Base-by-base conservation (phyloP, 352 stramenopile species). In the Phytophthora vignae region DNA sequence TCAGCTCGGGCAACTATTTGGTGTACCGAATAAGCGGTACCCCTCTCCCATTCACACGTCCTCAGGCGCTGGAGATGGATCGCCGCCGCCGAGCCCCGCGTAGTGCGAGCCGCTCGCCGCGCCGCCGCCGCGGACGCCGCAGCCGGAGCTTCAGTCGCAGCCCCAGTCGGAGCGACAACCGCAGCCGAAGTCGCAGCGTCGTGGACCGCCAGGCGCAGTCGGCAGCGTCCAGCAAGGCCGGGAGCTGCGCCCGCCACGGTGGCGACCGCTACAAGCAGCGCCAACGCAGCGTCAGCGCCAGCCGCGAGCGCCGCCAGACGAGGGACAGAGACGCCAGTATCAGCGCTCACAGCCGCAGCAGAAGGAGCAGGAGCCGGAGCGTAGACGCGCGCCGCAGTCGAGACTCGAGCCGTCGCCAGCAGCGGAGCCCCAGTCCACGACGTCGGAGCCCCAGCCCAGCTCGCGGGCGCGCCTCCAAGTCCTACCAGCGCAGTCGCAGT, bases 21-120 rank as follows among this genome's bases (percentile, higher is more conserved):
- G 4, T 58, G 54, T 65, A 61, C 60, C 53, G 38, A 8, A 49
- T 14, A 56, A 1, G 11, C 31, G 54, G 64, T 60, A 62, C 63
- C 33, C 38, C 31, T 21, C 49, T 38, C 33, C n/a, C 17, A 27
- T 57, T 29, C 46, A 38, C 7, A 19, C 38, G 27, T 50, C n/a
- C 4, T 6, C n/a, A 25, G 22, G 22, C 22, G 22, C 22, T 25
- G 19, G 27, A 31, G 27, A 81, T 81, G 74, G 74, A 76, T 69
- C 70, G 59, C 33, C 67, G 33, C 44, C 44, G 55, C 22, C 22
- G 22, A 65, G 55, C 46, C 7, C 59, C 62, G 3, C 68, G 69
- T 19, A 82, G 74, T 52, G 29, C 38, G 17, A 87, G 77, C 53
- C 75, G 75, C 54, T 84, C 77, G 4, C 67, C 58, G 42, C 64